Evolutionary conservation across 2,329 filamentous ascomycete genomes (phyloP).

Genomic region (Penicillium brasilianum): DNA sequence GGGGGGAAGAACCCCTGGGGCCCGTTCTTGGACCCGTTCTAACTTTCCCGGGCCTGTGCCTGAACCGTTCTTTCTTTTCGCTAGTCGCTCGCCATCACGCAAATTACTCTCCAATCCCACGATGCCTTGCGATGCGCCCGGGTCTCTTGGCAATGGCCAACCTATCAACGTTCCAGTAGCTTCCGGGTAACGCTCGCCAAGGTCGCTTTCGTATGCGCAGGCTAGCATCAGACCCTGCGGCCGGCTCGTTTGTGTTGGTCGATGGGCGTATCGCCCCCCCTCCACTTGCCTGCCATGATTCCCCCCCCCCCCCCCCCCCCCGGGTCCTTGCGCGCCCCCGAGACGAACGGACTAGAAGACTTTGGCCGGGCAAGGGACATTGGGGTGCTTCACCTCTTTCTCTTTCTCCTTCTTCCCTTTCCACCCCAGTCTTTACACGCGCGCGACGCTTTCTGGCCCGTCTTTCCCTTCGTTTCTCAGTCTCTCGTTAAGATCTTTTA

Average conservation of each 20-base stretch:
- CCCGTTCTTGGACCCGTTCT: constrained; percentile 16
- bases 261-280: constrained; percentile 18
- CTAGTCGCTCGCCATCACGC: constrained; percentile 11
- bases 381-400: neutral
- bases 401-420: constrained; percentile 16
- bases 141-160: constrained; percentile 4
- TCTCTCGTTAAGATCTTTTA: constrained; percentile 27
- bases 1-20: constrained; percentile 25
- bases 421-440: constrained; percentile 6
- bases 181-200: constrained; percentile 5
- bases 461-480: constrained; percentile 26
- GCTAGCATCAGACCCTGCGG: neutral
- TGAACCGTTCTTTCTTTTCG: constrained; percentile 17
- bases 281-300: neutral
- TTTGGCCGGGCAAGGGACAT: neutral
- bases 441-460: constrained; percentile 17
- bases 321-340: neutral
- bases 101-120: constrained; percentile 8
- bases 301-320: neutral
- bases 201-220: neutral
- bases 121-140: neutral
- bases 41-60: constrained; percentile 20
- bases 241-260: constrained; percentile 3
- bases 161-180: constrained; percentile 3
- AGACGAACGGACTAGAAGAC: neutral